phyloP scores from a whole-genome alignment of 805 yeast species.

The Zygosaccharomyces pseudorouxii region DNA sequence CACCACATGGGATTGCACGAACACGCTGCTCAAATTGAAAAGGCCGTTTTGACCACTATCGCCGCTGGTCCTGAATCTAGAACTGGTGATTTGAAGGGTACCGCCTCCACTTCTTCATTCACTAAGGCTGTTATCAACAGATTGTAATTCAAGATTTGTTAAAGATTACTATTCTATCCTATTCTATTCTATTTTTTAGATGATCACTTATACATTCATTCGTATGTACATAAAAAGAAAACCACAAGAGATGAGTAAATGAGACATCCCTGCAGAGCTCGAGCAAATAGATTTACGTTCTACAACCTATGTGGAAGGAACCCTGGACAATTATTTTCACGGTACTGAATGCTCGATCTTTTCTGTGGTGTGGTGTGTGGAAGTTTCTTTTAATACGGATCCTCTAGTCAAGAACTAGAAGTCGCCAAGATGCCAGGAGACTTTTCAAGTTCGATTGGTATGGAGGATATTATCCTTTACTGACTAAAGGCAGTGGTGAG shows the following conservation, averaged over 20 bases:
- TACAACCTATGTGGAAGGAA: too few species aligned
- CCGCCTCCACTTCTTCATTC: conserved; percentile 83
- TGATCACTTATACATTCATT: conserved; percentile 7
- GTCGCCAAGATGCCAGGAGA: too few species aligned
- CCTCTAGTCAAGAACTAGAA: background rate
- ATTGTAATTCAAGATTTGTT: conserved; percentile 20
- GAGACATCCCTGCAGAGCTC: background rate
- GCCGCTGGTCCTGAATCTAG: conserved; percentile 95
- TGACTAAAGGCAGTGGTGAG: background rate
- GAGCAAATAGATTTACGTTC: background rate
- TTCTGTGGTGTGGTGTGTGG: background rate
- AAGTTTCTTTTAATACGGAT: conserved; percentile 40
- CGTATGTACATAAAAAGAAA: conserved; percentile 3
- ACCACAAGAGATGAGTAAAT: background rate
- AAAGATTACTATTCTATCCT: background rate
- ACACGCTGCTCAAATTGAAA: conserved; percentile 80
- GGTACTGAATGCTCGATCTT: background rate
- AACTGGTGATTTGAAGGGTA: conserved; percentile 90
- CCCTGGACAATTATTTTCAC: background rate
- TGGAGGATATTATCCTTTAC: too few species aligned
- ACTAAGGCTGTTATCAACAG: conserved; percentile 81
- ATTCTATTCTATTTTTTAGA: background rate
- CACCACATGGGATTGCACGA: conserved; percentile 90
- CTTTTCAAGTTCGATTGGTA: too few species aligned
- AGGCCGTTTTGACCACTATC: conserved; percentile 78